Conservation (phyloP, 108 stramenopile species). For the Fragilaria crotonensis region DNA sequence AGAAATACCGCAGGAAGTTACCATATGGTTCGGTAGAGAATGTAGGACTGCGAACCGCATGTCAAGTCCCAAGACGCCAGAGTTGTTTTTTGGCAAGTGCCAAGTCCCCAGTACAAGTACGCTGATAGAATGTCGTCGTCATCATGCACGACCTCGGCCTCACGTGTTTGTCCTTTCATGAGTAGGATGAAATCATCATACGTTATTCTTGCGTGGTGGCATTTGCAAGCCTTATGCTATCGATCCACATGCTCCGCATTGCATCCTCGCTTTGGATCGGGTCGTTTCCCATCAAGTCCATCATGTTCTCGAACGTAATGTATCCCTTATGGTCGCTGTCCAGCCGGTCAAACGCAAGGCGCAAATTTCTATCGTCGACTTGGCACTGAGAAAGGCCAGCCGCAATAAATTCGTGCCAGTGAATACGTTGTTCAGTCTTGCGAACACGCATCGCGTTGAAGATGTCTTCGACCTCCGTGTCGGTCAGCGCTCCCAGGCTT, state of each 20-base stretch:
- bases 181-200: conserved; percentile 78
- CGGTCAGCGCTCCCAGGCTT: conserved; percentile 74
- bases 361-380: conserved; percentile 82
- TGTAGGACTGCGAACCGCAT: too few species aligned
- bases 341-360: conserved; percentile 78
- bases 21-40: too few species aligned
- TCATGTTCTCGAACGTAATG: conserved; percentile 79
- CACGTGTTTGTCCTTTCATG: conserved; percentile 79
- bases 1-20: too few species aligned
- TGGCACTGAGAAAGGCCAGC: conserved; percentile 80
- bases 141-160: too few species aligned
- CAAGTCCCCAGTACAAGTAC: too few species aligned
- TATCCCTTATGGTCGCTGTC: conserved; percentile 86
- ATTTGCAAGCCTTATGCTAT: conserved; percentile 57
- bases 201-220: conserved; percentile 46
- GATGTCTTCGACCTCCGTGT: conserved; percentile 84
- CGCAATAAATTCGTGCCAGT: conserved; percentile 89
- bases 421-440: conserved; percentile 73
- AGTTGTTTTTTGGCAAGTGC: too few species aligned
- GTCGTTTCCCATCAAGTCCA: conserved; percentile 78
- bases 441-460: conserved; percentile 84
- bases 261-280: conserved; percentile 59
- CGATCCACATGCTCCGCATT: conserved; percentile 73
- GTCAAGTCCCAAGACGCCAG: too few species aligned
- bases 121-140: too few species aligned